Evolutionary conservation across 164 flowering plant species (phyloP).

Genomic region (Brasenia schreberi): DNA sequence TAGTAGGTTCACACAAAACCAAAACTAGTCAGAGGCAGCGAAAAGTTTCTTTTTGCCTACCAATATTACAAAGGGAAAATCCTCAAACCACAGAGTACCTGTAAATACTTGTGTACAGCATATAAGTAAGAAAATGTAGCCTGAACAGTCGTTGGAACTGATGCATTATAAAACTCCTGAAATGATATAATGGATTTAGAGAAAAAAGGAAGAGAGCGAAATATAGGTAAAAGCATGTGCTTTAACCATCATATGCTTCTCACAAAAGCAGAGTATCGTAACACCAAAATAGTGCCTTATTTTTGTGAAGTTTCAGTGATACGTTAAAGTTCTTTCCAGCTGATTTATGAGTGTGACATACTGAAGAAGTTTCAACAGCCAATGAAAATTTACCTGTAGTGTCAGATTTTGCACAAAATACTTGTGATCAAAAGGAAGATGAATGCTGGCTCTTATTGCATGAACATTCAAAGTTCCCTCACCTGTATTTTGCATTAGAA

Average conservation of each 20-base stretch:
- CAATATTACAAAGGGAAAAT: neutral
- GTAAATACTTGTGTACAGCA: constrained; percentile 84
- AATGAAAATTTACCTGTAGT: constrained; percentile 30
- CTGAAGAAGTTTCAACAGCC: neutral
- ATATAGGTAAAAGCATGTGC: neutral
- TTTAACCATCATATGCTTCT: neutral
- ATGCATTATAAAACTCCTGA: constrained; percentile 64
- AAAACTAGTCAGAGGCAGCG: neutral
- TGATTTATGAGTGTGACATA: neutral
- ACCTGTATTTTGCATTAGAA: constrained; percentile 24
- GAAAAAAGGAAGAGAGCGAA: neutral
- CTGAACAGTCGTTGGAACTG: constrained; percentile 65
- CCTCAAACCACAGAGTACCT: constrained; percentile 30
- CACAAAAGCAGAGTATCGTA: no score
- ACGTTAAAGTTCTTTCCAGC: neutral
- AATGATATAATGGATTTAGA: neutral
- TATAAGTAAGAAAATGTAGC: constrained; percentile 77
- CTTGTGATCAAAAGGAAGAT: constrained; percentile 71
- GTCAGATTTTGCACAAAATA: constrained; percentile 79
- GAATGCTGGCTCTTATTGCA: constrained; percentile 73
- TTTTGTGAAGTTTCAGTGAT: no score
- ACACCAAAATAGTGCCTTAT: no score
- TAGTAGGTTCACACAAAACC: neutral
- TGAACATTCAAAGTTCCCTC: constrained; percentile 50
- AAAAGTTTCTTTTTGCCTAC: neutral